A percentile compares a stretch with the other conserved stretches of the same genome.
Conservation (phyloP, 23 red algal genomes). For the Gracilaria domingensis region DNA sequence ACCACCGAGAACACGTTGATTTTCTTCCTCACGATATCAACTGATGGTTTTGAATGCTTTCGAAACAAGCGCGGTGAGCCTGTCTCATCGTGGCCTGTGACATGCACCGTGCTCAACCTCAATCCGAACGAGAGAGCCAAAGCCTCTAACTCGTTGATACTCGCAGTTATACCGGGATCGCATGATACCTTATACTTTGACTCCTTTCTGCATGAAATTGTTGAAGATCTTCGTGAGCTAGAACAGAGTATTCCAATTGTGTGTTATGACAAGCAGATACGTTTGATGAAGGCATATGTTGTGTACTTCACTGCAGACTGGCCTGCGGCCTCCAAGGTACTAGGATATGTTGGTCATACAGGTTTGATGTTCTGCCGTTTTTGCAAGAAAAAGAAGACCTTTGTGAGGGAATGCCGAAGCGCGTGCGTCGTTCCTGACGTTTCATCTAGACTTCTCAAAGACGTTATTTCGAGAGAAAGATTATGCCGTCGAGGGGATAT, state of each 20-base stretch:
- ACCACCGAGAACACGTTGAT: no score
- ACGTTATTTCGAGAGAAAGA: no score
- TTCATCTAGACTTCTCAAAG: background rate
- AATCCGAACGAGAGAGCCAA: background rate
- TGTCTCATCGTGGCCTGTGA: background rate
- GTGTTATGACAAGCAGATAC: no score
- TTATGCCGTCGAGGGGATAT: no score
- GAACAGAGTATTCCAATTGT: no score
- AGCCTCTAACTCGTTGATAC: background rate
- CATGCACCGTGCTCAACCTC: background rate
- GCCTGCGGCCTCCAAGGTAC: constrained; percentile 10
- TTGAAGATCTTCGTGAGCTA: no score
- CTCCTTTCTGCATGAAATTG: background rate
- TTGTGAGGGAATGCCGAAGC: background rate
- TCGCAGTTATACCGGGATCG: background rate
- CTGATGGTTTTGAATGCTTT: constrained; percentile 12
- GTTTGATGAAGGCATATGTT: no score
- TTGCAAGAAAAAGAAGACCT: background rate
- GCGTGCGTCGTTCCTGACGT: background rate
- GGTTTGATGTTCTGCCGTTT: constrained; percentile 12
- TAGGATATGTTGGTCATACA: constrained; percentile 24
- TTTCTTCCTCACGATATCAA: constrained; percentile 1
- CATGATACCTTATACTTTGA: constrained; percentile 5
- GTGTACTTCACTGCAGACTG: background rate
- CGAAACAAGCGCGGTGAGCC: background rate